These are phyloP conservation scores for Curvularia sp. DNA, from an alignment of 2,329 filamentous ascomycete species.

Conservation along the genomic window DNA sequence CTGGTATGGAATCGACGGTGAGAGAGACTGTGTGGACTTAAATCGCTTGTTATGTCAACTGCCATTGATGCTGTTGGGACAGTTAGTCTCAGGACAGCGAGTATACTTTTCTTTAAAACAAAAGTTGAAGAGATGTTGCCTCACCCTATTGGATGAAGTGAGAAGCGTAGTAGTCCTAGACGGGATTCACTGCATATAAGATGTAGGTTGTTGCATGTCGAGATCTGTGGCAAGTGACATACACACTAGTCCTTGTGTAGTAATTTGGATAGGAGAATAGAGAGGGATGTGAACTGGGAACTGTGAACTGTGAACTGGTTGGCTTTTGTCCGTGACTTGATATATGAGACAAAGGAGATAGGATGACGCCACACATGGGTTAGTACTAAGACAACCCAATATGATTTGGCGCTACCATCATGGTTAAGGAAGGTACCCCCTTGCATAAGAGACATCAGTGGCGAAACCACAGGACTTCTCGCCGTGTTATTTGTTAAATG, in stretches of 20 bases:
- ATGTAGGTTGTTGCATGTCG: neutral
- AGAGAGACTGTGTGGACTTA: neutral
- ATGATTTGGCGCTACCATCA: conserved; percentile 7
- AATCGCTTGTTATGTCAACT: neutral
- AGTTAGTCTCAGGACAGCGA: neutral
- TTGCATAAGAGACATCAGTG: conserved; percentile 10
- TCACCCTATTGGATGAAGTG: neutral
- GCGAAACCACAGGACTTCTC: neutral
- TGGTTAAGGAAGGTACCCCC: conserved; percentile 4
- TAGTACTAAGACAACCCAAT: neutral
- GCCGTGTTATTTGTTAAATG: neutral
- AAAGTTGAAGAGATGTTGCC: neutral
- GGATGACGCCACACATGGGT: conserved; percentile 7
- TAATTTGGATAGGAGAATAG: neutral
- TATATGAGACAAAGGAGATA: conserved; percentile 18
- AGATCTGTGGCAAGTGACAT: neutral
- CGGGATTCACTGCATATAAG: neutral
- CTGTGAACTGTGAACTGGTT: neutral
- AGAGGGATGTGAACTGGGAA: neutral
- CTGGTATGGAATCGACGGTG: neutral
- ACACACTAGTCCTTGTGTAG: neutral
- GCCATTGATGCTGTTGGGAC: neutral
- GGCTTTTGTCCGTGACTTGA: neutral
- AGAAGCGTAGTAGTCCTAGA: neutral
- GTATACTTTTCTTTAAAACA: neutral